phyloP scores from a whole-genome alignment of 2,329 filamentous ascomycete species.

The Calycina herbarum region DNA sequence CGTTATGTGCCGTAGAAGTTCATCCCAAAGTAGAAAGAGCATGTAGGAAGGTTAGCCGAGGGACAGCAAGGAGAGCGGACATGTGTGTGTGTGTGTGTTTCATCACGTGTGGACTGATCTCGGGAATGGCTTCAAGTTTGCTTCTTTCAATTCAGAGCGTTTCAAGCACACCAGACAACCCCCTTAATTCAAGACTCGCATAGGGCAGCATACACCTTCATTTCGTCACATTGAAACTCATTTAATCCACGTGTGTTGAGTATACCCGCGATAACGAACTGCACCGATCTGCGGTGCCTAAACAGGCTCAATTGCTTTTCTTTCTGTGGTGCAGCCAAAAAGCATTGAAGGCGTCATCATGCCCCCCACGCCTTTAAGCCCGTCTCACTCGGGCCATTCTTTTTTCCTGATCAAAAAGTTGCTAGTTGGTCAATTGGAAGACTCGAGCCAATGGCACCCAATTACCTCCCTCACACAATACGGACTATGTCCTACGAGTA shows the following conservation, averaged over 20 bases:
- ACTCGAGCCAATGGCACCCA: too few species aligned
- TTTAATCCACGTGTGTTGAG: slow-evolving; percentile 13
- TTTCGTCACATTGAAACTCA: slow-evolving; percentile 10
- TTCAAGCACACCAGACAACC: neutral
- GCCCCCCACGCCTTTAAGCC: neutral
- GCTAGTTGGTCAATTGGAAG: too few species aligned
- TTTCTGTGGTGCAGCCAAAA: neutral
- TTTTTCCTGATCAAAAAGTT: too few species aligned
- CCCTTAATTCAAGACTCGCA: neutral
- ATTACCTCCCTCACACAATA: too few species aligned
- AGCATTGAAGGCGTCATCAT: slow-evolving; percentile 4
- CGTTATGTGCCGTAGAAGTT: neutral
- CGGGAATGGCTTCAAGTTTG: neutral
- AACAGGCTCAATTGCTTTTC: slow-evolving; percentile 12
- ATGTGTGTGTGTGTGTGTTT: neutral
- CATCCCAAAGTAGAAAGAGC: neutral
- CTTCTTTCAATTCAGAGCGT: neutral
- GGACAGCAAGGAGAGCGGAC: too few species aligned
- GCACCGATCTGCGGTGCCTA: slow-evolving; percentile 11
- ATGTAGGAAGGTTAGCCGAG: neutral
- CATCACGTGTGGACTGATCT: neutral
- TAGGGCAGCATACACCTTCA: neutral
- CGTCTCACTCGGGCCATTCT: neutral
- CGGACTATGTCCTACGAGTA: too few species aligned
- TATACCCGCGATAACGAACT: slow-evolving; percentile 12